Percentiles rank a stretch among this genome's conserved stretches.
Conservation (phyloP, 2,329 filamentous ascomycete species). For the Beauveria sp. region DNA sequence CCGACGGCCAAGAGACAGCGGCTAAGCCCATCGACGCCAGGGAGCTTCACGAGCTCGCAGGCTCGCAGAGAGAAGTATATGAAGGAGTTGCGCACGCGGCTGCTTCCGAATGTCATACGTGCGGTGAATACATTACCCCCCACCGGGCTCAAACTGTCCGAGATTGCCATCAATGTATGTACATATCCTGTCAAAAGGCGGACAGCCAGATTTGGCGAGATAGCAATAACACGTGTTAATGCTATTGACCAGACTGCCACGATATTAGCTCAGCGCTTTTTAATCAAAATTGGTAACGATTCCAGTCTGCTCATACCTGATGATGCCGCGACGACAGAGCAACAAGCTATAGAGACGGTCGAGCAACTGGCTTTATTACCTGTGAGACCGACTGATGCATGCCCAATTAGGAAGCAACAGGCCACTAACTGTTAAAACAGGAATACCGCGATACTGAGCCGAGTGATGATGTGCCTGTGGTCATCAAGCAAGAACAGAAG, state of each 20-base stretch:
- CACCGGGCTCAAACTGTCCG: conserved; percentile 18
- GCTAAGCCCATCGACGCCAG: background rate
- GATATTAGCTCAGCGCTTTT: conserved; percentile 11
- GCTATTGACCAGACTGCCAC: background rate
- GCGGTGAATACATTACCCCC: conserved; percentile 19
- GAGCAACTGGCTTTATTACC: background rate
- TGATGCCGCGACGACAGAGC: background rate
- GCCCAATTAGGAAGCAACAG: too few species aligned
- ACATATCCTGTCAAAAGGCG: too few species aligned
- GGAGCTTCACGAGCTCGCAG: background rate
- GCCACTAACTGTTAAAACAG: background rate
- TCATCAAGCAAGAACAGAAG: background rate
- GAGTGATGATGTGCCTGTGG: background rate
- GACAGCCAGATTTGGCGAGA: too few species aligned
- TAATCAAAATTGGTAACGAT: background rate
- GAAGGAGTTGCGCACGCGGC: conserved; percentile 22
- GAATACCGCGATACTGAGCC: background rate
- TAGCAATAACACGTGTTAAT: conserved; percentile 8
- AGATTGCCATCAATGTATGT: conserved; percentile 25
- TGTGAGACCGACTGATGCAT: background rate
- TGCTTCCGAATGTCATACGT: conserved; percentile 25
- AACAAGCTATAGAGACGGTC: background rate
- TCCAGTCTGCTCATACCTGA: background rate
- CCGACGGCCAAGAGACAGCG: background rate
- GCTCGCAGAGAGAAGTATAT: conserved; percentile 15